Evolutionary conservation across 176 grass and related monocot species (phyloP), one percentile per base, ranked within the genome.

Genomic region (Hordeum marinum): DNA sequence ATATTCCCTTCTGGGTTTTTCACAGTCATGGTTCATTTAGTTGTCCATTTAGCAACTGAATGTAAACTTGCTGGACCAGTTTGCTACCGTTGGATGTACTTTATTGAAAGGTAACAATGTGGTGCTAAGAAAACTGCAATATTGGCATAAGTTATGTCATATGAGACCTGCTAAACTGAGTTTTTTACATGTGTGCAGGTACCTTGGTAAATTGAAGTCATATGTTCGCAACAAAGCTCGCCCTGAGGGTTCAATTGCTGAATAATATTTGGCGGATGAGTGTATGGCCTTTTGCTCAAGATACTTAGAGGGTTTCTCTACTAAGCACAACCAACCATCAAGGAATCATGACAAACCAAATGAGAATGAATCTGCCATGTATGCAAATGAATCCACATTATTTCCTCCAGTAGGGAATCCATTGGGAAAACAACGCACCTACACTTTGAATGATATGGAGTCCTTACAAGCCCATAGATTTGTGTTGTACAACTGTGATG

Each of bases 21-120:
- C 45, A 82, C 20, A 0, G 65, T 82, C 46, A 82, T 82, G 79
- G 79, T 82, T 48, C 79, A 82, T 31, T 68, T 82, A 35, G 75
- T 77, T 34, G 45, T 75, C 32, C 32, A 34, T 34, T 34, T 34
- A 34, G 32, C 32, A 34, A 34, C 32, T 34, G 32, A 34, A 34
- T 34, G 48, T 23, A 77, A 77, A 18, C 11, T 77, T 58, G 74
- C 2, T 58, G 50, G 63, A 68, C 77, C 60, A 46, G 60, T 80
- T 31, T 25, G 39, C 25, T 65, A 80, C 48, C 37, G 61, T 23
- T 80, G 79, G 63, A 81, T 68, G 79, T 81, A 68, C 42, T 81
- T 81, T 68, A 54, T 81, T 24, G 42, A 81, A 35, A 81, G 79
- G 63, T 50, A 54, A 9, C 2, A 21, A n/a, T 68, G 31, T 36